Conservation (phyloP, 306 rosid genomes). For the Ochetophila trinervis region DNA sequence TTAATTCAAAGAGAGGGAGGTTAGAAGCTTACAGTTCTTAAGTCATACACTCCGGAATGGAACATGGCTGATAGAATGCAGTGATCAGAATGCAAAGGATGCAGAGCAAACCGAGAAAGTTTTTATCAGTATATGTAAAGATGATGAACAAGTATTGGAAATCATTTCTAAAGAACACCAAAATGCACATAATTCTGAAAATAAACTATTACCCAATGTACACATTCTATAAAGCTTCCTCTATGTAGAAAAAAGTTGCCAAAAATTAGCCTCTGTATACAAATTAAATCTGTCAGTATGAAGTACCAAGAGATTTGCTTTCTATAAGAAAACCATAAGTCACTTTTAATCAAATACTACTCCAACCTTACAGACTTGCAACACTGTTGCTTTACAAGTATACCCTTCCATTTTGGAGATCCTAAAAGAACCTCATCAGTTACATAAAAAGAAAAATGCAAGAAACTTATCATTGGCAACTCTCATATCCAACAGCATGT, state of each 20-base stretch:
- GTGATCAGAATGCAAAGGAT: too few relatives aligned
- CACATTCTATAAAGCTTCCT: constrained; percentile 20
- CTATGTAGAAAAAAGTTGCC: constrained; percentile 18
- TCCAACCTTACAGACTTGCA: constrained; percentile 20
- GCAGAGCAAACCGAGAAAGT: too few relatives aligned
- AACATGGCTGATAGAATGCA: too few relatives aligned
- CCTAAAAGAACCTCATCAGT: constrained; percentile 28
- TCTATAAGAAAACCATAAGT: constrained; percentile 16
- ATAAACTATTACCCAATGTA: background rate
- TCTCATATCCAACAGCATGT: constrained; percentile 48
- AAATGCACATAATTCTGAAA: constrained; percentile 2
- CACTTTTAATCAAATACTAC: constrained; percentile 20
- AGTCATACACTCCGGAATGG: too few relatives aligned
- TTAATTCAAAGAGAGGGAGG: too few relatives aligned
- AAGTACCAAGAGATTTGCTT: constrained; percentile 15
- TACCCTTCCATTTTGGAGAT: constrained; percentile 22
- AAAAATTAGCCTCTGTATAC: constrained; percentile 34
- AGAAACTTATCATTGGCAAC: constrained; percentile 29
- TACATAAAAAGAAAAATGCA: constrained; percentile 6
- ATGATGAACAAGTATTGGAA: too few relatives aligned
- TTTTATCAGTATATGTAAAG: too few relatives aligned
- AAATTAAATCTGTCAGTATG: constrained; percentile 34
- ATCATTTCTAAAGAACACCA: background rate
- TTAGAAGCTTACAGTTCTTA: too few relatives aligned
- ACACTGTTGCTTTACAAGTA: constrained; percentile 43